phyloP scores from a whole-genome alignment of 2,329 filamentous ascomycete species.

The Penicillium sp. region DNA sequence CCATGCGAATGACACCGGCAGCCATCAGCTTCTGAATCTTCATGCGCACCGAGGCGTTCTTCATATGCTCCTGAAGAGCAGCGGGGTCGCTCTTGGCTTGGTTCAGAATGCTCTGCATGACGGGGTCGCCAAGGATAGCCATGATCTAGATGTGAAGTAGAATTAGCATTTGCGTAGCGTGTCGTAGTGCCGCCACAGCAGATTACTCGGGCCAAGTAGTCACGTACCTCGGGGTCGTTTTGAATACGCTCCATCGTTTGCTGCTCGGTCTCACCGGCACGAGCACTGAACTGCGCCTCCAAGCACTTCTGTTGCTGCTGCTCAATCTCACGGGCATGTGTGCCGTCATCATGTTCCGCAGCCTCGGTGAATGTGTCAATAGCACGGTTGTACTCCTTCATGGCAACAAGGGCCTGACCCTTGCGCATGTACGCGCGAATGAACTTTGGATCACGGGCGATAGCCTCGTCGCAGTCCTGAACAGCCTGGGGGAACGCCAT shows the following conservation, averaged over 20 bases:
- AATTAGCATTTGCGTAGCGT: slow-evolving; percentile 3
- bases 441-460: slow-evolving; percentile 85
- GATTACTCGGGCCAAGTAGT: neutral
- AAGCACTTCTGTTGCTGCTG: slow-evolving; percentile 90
- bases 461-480: slow-evolving; percentile 84
- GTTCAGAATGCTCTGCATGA: slow-evolving; percentile 96
- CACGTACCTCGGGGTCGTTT: slow-evolving; percentile 77
- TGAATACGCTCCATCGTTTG: slow-evolving; percentile 88
- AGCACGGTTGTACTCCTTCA: slow-evolving; percentile 97
- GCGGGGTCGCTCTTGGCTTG: slow-evolving; percentile 91
- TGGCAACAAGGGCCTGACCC: slow-evolving; percentile 89
- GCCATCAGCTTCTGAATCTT: slow-evolving; percentile 95
- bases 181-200: too few relatives aligned
- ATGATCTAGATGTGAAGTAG: slow-evolving; percentile 56
- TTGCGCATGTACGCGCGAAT: slow-evolving; percentile 95
- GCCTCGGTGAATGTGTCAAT: slow-evolving; percentile 85
- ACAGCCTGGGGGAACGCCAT: slow-evolving; percentile 92
- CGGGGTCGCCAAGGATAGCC: slow-evolving; percentile 83
- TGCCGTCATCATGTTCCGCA: slow-evolving; percentile 67
- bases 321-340: slow-evolving; percentile 87
- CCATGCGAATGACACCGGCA: slow-evolving; percentile 82
- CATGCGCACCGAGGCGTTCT: slow-evolving; percentile 73
- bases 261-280: slow-evolving; percentile 92
- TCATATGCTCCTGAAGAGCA: slow-evolving; percentile 94
- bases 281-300: slow-evolving; percentile 78